Percentiles rank a stretch among this genome's conserved stretches.
These are phyloP conservation scores for Teratosphaeria pseudoeucalypti DNA, from an alignment of 2,329 filamentous ascomycete genomes.

Conservation along the genomic window DNA sequence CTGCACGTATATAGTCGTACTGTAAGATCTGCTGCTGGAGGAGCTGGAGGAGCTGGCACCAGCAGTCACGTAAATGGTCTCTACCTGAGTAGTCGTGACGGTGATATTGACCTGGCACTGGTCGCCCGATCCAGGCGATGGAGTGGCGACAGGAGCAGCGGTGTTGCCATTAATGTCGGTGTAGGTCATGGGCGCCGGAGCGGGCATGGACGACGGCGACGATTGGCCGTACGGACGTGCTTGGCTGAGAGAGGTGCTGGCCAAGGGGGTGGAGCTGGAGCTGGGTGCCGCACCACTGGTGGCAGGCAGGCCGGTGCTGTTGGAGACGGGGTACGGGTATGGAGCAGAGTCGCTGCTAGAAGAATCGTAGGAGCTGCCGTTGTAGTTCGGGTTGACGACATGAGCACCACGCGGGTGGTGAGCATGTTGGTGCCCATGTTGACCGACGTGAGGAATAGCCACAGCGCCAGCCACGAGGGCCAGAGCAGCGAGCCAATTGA, in stretches of 20 bases:
- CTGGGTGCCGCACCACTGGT: conserved; percentile 11
- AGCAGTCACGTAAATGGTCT: conserved; percentile 2
- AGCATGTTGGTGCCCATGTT: conserved; percentile 17
- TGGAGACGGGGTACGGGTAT: conserved; percentile 19
- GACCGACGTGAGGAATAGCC: conserved; percentile 25
- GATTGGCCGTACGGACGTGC: background rate
- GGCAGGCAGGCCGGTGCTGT: conserved; percentile 18
- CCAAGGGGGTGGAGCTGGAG: background rate
- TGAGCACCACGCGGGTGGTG: background rate
- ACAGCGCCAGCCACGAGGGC: conserved; percentile 31
- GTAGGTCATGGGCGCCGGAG: background rate
- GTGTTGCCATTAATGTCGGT: conserved; percentile 1
- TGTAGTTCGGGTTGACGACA: conserved; percentile 13
- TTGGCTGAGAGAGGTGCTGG: background rate
- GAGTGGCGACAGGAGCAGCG: background rate
- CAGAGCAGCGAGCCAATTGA: conserved; percentile 32
- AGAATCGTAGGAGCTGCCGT: conserved; percentile 9
- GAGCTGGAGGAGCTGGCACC: background rate
- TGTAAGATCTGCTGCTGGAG: background rate
- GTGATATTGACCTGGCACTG: conserved; percentile 5
- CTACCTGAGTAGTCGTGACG: conserved; percentile 6
- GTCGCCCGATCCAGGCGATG: background rate
- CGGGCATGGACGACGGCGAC: background rate
- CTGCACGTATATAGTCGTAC: conserved; percentile 3
- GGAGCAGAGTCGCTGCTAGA: conserved; percentile 14